Evolutionary conservation across 2,329 filamentous ascomycete genomes (phyloP), one percentile per base, ranked within the genome.

Genomic region (Claviceps pazoutovae): DNA sequence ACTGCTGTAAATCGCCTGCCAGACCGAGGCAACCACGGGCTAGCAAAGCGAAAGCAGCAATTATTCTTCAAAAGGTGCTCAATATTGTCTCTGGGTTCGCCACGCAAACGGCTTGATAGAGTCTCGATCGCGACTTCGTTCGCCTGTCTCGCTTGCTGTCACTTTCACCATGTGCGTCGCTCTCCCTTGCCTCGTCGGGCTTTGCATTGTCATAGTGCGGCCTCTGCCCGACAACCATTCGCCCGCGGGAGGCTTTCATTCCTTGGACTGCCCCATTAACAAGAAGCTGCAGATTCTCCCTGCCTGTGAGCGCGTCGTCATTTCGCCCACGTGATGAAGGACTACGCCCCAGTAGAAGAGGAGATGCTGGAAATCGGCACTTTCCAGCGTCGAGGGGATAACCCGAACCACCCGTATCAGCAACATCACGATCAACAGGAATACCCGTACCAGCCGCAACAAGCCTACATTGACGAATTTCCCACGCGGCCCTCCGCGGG

Each of bases 281-380:
- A 23, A n/a, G 17, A 26, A 34, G 9, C 11, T 5, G 44, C 34
- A 37, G 42, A n/a, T 23, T 50, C 23, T n/a, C 11, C 11, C 42
- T 50, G 36, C 30, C 37, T 7, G 2, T 1, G 9, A n/a, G n/a
- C 26, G 11, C 45, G 45, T 7, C 19, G 19, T 19, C 34, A 23
- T 21, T 16, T n/a, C 21, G 34, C 17, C 43, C 48, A 56, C 51
- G 34, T 11, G 42, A 65, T 64, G 62, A 65, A 62, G 53, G 60
- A 59, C 46, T 59, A 61, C 53, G 57, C 57, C 23, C 61, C 57
- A 36, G 63, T 65, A 55, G 61, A 63, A 51, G 59, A 62, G 45
- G 66, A 67, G 53, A 65, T 66, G 63, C 57, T 65, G 51, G 66
- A 68, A 46, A 66, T 67, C 45, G 65, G 67, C 44, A 57, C 59